Conservation (phyloP, 2,329 filamentous ascomycete genomes). For the Monosporascus sp. region DNA sequence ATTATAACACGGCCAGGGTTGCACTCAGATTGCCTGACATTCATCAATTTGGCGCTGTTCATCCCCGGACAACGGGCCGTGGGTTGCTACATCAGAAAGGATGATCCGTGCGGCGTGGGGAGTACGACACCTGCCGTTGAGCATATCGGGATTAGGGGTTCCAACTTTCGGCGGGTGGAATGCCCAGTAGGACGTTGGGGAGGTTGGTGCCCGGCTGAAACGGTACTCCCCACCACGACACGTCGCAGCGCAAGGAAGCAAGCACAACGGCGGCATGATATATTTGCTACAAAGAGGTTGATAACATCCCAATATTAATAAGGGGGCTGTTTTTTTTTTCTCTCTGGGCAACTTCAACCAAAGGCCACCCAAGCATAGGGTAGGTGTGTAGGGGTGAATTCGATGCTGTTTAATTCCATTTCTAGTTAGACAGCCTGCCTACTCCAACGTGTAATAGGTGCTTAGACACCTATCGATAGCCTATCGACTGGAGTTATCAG, state of each 20-base stretch:
- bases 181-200: slow-evolving; percentile 17
- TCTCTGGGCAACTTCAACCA: no score
- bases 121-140: slow-evolving; percentile 19
- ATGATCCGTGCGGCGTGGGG: slow-evolving; percentile 30
- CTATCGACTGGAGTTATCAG: neutral
- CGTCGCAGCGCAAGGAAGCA: no score
- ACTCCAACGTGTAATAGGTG: no score
- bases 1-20: slow-evolving; percentile 29
- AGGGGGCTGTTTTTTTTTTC: no score
- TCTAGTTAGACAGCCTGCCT: no score
- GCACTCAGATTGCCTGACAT: slow-evolving; percentile 29
- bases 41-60: slow-evolving; percentile 33
- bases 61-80: slow-evolving; percentile 27
- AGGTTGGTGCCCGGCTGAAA: slow-evolving; percentile 2
- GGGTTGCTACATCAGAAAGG: slow-evolving; percentile 30
- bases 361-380: no score
- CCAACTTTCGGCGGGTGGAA: slow-evolving; percentile 14
- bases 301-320: no score
- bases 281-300: no score
- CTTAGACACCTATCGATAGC: neutral
- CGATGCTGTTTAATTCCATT: no score
- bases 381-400: no score
- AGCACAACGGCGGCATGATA: no score
- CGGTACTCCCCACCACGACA: no score
- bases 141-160: slow-evolving; percentile 17